Base-by-base conservation (phyloP, 208 protist genomes). In the Trypanosoma grayi region DNA sequence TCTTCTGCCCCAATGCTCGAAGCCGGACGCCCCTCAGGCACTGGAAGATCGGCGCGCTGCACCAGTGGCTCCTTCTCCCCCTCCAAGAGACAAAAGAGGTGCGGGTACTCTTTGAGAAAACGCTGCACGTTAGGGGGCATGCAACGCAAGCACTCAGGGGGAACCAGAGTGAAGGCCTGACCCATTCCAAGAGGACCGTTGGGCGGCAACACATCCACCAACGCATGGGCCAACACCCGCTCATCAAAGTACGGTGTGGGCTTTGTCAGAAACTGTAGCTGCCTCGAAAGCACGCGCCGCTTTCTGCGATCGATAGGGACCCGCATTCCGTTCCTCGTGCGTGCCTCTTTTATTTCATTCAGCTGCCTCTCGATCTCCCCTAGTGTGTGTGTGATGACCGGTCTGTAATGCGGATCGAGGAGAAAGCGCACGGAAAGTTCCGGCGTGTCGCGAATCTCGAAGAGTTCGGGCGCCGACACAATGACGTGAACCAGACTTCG, bases 181-280 rank as follows among this genome's bases (percentile, higher is more conserved):
- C 51, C 39, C 4, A 77, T 11, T 14, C 22, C 1, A 24, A 76
- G 64, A 22, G 62, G 65, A 14, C 62, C 73, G 16, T 61, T 54
- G 36, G 70, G 37, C 1, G 87, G 87, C 27, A 94, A 71, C 7
- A 76, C 40, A 60, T 94, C 87, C n/a, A 94, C 77, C 22, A 94
- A 31, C 34, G 80, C 71, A 54, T 91, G 77, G 4, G 77, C 78
- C n/a, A 85, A 51, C 9, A 94, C 87, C 31, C 70, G 62, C 10
- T 88, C 70, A 61, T 94, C 81, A 24, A 92, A 78, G 64, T 79
- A 90, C 1, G 87, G 84, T 0, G 71, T 79, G 6, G 82, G 81
- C 31, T 80, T 75, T 11, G 46, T 53, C 34, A 83, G 47, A 69
- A 74, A 92, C 44, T 81, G 60, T n/a, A 93, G 75, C 50, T 86